phyloP scores from a whole-genome alignment of 2,329 filamentous ascomycete species.

The Pseudogymnoascus sp. region DNA sequence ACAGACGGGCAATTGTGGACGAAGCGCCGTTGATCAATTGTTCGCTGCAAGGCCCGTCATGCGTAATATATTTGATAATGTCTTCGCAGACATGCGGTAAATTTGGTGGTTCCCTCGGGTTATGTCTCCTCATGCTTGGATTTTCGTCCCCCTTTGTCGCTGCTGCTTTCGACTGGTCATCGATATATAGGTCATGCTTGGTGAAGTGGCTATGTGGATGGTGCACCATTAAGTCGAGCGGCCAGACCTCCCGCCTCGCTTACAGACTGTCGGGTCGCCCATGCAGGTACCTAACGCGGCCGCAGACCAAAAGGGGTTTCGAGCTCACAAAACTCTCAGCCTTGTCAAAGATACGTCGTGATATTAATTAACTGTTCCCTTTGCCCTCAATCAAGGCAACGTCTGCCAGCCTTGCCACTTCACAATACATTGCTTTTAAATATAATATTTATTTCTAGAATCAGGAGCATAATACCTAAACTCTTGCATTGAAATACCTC shows the following conservation, averaged over 20 bases:
- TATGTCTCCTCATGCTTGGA: background rate
- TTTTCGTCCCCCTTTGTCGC: background rate
- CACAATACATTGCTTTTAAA: background rate
- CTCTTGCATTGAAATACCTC: background rate
- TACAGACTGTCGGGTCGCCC: constrained; percentile 3
- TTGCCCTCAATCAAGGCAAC: background rate
- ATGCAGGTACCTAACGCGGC: constrained; percentile 5
- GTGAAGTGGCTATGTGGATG: constrained; percentile 1
- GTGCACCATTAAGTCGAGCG: background rate
- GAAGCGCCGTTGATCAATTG: constrained; percentile 3
- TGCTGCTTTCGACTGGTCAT: constrained; percentile 1
- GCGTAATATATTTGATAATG: background rate
- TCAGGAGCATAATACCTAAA: background rate
- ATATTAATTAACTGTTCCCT: background rate
- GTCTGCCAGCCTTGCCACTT: background rate
- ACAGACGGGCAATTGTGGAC: constrained; percentile 4
- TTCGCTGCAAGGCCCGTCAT: background rate
- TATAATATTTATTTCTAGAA: background rate
- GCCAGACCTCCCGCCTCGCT: constrained; percentile 4
- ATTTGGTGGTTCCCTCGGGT: background rate
- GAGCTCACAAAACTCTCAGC: background rate
- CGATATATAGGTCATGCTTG: background rate
- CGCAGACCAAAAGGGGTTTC: constrained; percentile 2
- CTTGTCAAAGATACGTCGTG: constrained; percentile 1
- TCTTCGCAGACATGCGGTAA: background rate